Percentiles rank a stretch among this genome's conserved stretches.
Evolutionary conservation across 768 basidiomycete species (phyloP).

Genomic region (Tricholoma flavovirens): DNA sequence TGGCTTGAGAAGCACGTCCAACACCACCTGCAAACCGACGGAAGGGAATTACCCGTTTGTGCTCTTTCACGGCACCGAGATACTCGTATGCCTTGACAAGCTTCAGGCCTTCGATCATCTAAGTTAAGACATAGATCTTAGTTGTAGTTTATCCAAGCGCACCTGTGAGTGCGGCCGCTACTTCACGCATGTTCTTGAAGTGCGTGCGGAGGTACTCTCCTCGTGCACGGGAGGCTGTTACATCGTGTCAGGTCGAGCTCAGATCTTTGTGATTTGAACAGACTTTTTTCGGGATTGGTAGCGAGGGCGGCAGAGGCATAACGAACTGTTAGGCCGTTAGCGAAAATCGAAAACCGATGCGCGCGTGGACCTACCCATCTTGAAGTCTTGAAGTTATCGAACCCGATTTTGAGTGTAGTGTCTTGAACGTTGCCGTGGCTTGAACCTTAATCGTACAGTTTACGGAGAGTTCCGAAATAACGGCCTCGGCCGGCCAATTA

Average conservation of each 20-base stretch:
- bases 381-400: slow-evolving; percentile 51
- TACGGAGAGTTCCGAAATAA: slow-evolving; percentile 15
- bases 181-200: slow-evolving; percentile 99
- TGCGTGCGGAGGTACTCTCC: slow-evolving; percentile 98
- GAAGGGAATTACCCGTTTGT: slow-evolving; percentile 97
- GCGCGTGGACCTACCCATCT: slow-evolving; percentile 54
- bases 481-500: neutral
- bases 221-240: slow-evolving; percentile 80
- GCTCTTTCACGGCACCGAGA: slow-evolving; percentile 89
- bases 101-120: slow-evolving; percentile 66
- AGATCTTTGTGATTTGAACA: slow-evolving; percentile 22
- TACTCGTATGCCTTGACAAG: slow-evolving; percentile 93
- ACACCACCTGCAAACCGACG: slow-evolving; percentile 93
- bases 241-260: slow-evolving; percentile 15
- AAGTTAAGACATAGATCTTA: slow-evolving; percentile 1
- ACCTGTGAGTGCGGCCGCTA: slow-evolving; percentile 92
- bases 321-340: slow-evolving; percentile 56
- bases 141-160: slow-evolving; percentile 4
- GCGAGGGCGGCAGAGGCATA: slow-evolving; percentile 87
- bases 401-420: slow-evolving; percentile 26
- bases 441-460: slow-evolving; percentile 41
- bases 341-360: slow-evolving; percentile 11
- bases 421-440: slow-evolving; percentile 29
- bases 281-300: slow-evolving; percentile 94
- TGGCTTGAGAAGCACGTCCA: slow-evolving; percentile 90